Conservation (phyloP, 176 grass and related monocot genomes). For the Aechmea fasciata region DNA sequence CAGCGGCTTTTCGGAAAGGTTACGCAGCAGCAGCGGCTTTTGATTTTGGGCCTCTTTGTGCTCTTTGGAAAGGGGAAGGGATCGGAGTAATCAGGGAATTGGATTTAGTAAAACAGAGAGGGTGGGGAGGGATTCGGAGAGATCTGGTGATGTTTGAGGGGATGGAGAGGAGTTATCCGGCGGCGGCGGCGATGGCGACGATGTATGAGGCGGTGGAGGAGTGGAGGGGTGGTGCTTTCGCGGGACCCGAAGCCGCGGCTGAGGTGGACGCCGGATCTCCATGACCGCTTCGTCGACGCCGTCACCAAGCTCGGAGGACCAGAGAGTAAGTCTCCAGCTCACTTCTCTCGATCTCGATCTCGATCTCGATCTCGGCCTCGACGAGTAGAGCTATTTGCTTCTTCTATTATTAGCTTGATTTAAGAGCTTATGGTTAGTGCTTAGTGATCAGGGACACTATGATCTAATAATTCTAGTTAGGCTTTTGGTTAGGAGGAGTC, state of each 20-base stretch:
- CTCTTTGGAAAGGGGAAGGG: too few relatives aligned
- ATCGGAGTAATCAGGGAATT: too few relatives aligned
- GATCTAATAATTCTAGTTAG: too few relatives aligned
- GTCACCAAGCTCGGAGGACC: slow-evolving; percentile 93
- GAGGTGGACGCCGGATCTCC: slow-evolving; percentile 90
- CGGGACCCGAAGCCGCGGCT: slow-evolving; percentile 77
- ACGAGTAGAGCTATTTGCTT: too few relatives aligned
- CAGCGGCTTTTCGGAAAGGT: not conserved
- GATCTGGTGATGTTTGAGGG: slow-evolving; percentile 41
- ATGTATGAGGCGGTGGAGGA: not conserved
- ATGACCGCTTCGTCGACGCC: slow-evolving; percentile 89
- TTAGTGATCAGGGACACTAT: too few relatives aligned
- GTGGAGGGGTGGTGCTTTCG: slow-evolving; percentile 42
- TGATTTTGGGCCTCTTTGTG: too few relatives aligned
- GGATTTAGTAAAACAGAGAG: too few relatives aligned
- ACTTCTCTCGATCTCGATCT: too few relatives aligned
- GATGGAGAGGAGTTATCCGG: slow-evolving; percentile 30
- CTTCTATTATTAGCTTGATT: too few relatives aligned
- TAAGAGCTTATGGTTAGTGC: too few relatives aligned
- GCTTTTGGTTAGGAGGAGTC: too few relatives aligned
- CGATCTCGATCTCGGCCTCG: too few relatives aligned
- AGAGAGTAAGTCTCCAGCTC: slow-evolving; percentile 45
- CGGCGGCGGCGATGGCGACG: not conserved
- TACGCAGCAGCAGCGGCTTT: not conserved
- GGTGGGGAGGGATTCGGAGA: not conserved